A percentile compares a stretch with the other conserved stretches of the same genome.
Evolutionary conservation across 1,284 basidiomycete species (phyloP).

Genomic region (Irpex sp.): DNA sequence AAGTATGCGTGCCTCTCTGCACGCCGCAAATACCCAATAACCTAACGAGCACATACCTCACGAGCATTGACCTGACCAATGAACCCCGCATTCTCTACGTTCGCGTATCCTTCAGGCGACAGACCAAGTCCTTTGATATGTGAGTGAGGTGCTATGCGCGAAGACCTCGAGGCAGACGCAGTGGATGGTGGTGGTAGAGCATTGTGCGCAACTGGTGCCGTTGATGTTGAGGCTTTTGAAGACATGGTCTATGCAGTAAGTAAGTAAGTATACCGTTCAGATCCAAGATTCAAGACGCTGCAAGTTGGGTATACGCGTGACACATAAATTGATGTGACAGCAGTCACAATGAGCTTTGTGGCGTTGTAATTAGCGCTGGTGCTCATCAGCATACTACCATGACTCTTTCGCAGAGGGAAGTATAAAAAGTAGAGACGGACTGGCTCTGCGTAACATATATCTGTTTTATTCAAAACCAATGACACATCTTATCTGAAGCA

Average conservation of each 20-base stretch:
- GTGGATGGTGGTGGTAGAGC: slow-evolving; percentile 65
- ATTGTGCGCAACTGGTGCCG: slow-evolving; percentile 66
- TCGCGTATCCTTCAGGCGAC: slow-evolving; percentile 80
- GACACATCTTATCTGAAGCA: no score
- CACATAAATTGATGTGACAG: background rate
- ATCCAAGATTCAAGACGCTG: background rate
- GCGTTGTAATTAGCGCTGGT: background rate
- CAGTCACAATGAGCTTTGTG: background rate
- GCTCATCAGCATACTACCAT: no score
- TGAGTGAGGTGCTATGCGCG: slow-evolving; percentile 89
- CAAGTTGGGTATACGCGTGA: background rate
- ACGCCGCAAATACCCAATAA: background rate
- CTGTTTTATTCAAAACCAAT: no score
- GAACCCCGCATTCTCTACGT: slow-evolving; percentile 78
- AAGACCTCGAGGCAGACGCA: slow-evolving; percentile 62
- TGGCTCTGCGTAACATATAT: no score
- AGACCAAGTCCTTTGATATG: slow-evolving; percentile 97
- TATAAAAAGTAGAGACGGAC: no score
- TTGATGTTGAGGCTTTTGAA: slow-evolving; percentile 27
- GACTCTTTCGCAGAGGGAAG: no score
- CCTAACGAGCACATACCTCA: slow-evolving; percentile 55
- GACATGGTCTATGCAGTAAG: slow-evolving; percentile 2
- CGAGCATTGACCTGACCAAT: slow-evolving; percentile 89
- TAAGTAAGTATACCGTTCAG: background rate
- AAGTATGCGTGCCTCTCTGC: slow-evolving; percentile 1